These are phyloP conservation scores for Stagonosporopsis cucurbitacearum DNA, from an alignment of 2,329 filamentous ascomycete genomes.

Conservation along the genomic window DNA sequence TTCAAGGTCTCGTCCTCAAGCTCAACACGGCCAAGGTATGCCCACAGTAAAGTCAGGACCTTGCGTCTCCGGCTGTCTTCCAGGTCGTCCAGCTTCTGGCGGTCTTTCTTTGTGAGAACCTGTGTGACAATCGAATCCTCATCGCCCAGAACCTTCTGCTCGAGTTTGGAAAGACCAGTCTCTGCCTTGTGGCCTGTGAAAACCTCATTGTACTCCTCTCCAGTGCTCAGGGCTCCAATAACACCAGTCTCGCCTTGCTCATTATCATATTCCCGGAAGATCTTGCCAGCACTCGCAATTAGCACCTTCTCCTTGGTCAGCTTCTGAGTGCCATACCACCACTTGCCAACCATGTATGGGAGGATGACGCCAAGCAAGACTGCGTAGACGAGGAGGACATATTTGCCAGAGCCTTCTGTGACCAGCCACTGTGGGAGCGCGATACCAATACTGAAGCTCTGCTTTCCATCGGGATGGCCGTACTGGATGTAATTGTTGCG, in stretches of 20 bases:
- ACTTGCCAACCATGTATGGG: constrained; percentile 91
- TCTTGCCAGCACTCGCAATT: constrained; percentile 89
- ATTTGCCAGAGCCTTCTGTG: constrained; percentile 93
- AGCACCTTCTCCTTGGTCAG: constrained; percentile 93
- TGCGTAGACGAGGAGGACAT: constrained; percentile 89
- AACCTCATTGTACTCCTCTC: constrained; percentile 81
- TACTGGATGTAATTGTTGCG: constrained; percentile 97
- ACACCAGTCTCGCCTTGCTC: constrained; percentile 81
- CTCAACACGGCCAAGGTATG: constrained; percentile 88
- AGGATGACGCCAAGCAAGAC: constrained; percentile 85
- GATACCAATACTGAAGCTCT: constrained; percentile 97
- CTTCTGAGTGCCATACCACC: constrained; percentile 98
- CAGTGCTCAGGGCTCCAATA: constrained; percentile 79
- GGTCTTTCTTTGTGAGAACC: constrained; percentile 75
- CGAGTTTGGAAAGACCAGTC: constrained; percentile 79
- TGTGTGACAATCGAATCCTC: constrained; percentile 59
- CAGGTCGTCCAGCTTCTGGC: constrained; percentile 75
- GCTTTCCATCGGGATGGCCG: constrained; percentile 96
- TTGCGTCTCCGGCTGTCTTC: constrained; percentile 84
- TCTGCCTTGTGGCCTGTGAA: constrained; percentile 82
- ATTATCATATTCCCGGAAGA: constrained; percentile 93
- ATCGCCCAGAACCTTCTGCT: constrained; percentile 76
- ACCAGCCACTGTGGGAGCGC: constrained; percentile 92
- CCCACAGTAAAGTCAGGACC: constrained; percentile 89
- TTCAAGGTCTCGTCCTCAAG: constrained; percentile 79